These are phyloP conservation scores for Elaeis oleifera DNA, from an alignment of 202 grass and related monocot genomes.

Conservation along the genomic window DNA sequence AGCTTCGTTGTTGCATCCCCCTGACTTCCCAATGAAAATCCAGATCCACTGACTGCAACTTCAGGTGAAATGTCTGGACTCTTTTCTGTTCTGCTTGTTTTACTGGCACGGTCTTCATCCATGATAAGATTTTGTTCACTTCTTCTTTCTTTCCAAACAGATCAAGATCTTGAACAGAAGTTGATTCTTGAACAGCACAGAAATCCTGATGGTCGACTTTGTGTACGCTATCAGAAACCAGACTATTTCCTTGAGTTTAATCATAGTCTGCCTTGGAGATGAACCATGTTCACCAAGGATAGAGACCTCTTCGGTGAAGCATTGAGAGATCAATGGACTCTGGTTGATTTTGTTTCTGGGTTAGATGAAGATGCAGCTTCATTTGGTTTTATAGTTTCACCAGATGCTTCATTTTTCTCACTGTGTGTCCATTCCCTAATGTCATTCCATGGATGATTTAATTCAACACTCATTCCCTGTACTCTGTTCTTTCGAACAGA, in stretches of 20 bases:
- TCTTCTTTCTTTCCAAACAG: constrained; percentile 44
- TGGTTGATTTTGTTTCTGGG: background rate
- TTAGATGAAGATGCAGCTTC: background rate
- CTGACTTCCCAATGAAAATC: constrained; percentile 20
- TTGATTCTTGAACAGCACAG: constrained; percentile 22
- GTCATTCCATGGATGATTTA: background rate
- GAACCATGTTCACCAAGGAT: background rate
- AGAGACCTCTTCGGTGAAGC: background rate
- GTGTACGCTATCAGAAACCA: constrained; percentile 15
- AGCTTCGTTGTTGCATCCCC: constrained; percentile 12
- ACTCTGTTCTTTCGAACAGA: constrained; percentile 6
- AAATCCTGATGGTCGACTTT: constrained; percentile 23
- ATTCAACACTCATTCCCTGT: background rate
- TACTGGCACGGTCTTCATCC: constrained; percentile 26
- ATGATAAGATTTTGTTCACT: constrained; percentile 17
- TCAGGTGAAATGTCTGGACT: constrained; percentile 28
- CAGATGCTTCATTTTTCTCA: background rate
- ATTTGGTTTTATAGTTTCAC: too few species aligned
- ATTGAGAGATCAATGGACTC: constrained; percentile 5
- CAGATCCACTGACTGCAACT: constrained; percentile 19
- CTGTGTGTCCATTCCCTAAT: background rate
- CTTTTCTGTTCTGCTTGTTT: constrained; percentile 35
- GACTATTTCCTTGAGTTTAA: constrained; percentile 11
- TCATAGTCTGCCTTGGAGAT: constrained; percentile 9
- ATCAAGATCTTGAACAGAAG: constrained; percentile 34